Base-by-base conservation (phyloP, 192 early-diverging fungal species). In the Spizellomyces punctatus region DNA sequence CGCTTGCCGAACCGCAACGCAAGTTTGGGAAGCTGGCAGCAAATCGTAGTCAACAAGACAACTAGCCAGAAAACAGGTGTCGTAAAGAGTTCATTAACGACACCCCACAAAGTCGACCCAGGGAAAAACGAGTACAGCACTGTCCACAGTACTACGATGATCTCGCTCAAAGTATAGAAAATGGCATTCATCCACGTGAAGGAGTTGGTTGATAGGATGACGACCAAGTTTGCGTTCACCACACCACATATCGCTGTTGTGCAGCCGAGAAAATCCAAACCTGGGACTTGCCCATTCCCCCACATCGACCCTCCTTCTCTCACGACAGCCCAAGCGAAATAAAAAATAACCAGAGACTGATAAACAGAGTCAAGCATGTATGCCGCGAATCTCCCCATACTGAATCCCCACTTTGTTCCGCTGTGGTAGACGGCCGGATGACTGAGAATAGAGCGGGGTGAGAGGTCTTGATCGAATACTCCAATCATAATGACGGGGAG, bases 311-410 rank as follows among this genome's bases (percentile, higher is more conserved):
- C 12, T 4, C 12, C 17, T 12, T 54, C 50, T n/a, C 17, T 54
- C 14, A 69, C 8, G 49, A 82, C 76, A 6, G 73, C 73, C 6
- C 79, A 72, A 16, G 89, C 86, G 21, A 85, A 72, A 64, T 89
- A 88, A 70, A 93, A 90, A 41, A 86, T 85, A 50, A 95, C 86
- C 16, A 92, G 69, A 3, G 95, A 95, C 81, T 97, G 94, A 84
- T 90, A 97, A 22, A 95, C 72, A 27, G 91, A 94, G 69, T 99
- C 93, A 10, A 91, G 16, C 77, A 96, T 91, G 70, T 94, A 98
- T 58, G 88, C 50, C 69, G 83, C 89, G 76, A 96, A 98, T 36
- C 93, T 82, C 67, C 80, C 73, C 57, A 79, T 78, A 10, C 88
- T 94, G 81, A 93, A 95, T 63, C 89, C 83, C 27, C 89, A 85